Base-by-base conservation (phyloP, 2,329 filamentous ascomycete genomes). In the Tolypocladium paradoxum region DNA sequence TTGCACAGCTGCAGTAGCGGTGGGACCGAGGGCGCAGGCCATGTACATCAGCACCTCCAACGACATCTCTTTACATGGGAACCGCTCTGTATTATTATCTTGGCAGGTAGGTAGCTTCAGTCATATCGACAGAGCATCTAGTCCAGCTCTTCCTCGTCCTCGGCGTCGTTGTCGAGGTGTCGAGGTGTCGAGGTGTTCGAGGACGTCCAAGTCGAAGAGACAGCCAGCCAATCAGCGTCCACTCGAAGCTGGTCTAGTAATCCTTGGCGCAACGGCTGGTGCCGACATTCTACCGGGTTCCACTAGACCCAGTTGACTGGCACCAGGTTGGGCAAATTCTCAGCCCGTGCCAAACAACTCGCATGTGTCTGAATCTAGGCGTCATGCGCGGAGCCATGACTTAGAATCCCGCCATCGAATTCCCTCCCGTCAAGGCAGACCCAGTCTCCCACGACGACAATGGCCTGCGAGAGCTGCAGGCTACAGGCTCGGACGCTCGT, bases 391-490 rank as follows among this genome's bases (percentile, higher is more conserved):
- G 20, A n/a, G 27, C n/a, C 27, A 6, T 8, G 24, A 31, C 3
- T 31, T 14, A 2, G 6, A 2, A 31, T 31, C 16, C 43, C 27
- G 43, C 43, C 43, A 46, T 18, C 9, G 18, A 31, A 20, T 11
- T 7, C 18, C 37, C 24, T 50, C 35, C 11, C 36, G 8, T 20
- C 29, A n/a, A 18, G 31, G 31, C 37, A 36, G 29, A 46, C 12
- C 27, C 8, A 6, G 16, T n/a, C 48, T 33, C 49, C 49, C 27
- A 40, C 33, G 35, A 20, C 50, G 35, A 53, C 53, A 64, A 77
- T 79, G 73, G 73, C 76, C 54, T 77, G 76, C 62, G 71, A 75
- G 61, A 72, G 67, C 63, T 79, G 76, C 64, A 69, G 70, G 56
- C 63, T 68, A 43, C 73, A 76, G 64, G 68, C 76, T 56, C 66